A percentile compares a stretch with the other conserved stretches of the same genome.
These are phyloP conservation scores for Scedosporium boydii DNA, from an alignment of 2,329 filamentous ascomycete genomes.

Conservation along the genomic window DNA sequence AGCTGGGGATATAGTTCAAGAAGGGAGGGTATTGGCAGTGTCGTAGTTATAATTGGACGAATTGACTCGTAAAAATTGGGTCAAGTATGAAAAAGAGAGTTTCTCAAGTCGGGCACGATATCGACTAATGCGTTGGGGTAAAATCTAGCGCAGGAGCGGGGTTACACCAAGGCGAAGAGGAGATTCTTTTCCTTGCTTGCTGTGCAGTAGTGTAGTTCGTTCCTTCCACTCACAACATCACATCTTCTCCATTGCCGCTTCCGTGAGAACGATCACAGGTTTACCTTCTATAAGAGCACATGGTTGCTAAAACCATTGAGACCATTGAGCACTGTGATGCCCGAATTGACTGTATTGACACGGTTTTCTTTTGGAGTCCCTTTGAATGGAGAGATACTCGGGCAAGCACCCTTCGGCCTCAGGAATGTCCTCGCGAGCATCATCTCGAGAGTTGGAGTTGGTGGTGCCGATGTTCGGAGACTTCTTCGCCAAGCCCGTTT, in stretches of 20 bases:
- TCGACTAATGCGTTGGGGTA: not conserved
- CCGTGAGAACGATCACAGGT: not conserved
- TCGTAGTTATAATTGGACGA: not conserved
- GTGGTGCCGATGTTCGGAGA: no score
- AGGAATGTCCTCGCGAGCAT: no score
- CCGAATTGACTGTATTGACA: not conserved
- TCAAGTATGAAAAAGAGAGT: not conserved
- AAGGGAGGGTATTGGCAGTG: not conserved
- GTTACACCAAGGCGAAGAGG: not conserved
- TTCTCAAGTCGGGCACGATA: not conserved
- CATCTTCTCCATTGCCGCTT: not conserved
- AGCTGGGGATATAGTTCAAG: not conserved
- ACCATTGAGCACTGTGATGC: not conserved
- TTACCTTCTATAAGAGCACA: not conserved
- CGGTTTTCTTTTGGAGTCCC: not conserved
- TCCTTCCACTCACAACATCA: not conserved
- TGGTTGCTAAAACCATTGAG: not conserved
- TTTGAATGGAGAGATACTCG: not conserved
- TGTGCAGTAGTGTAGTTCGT: not conserved
- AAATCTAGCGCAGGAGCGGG: not conserved
- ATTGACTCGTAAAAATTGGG: not conserved
- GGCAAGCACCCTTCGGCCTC: not conserved
- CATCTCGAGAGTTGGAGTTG: no score
- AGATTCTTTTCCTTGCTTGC: not conserved
- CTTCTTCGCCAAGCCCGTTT: no score